Evolutionary conservation across 129 eudicot species (phyloP).

Genomic region (Smallanthus sonchifolius): DNA sequence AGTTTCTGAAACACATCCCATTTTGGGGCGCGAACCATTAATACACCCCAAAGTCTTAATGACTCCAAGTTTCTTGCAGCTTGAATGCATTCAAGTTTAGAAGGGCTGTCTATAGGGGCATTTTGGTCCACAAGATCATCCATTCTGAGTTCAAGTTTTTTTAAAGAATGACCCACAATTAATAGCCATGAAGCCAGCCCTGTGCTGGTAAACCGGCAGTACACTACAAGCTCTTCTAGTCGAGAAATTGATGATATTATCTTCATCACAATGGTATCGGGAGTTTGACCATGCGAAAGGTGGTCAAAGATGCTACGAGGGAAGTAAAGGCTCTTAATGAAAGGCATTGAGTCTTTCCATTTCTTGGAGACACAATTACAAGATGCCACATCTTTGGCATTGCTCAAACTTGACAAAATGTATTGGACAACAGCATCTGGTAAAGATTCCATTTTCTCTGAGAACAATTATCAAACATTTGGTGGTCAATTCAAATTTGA

Average conservation of each 20-base stretch:
- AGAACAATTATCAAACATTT: conserved; percentile 31
- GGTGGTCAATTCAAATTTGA: not conserved
- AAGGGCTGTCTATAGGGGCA: conserved; percentile 16
- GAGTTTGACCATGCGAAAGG: conserved; percentile 38
- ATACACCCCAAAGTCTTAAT: conserved; percentile 73
- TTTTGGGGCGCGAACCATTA: conserved; percentile 56
- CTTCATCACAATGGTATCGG: conserved; percentile 45
- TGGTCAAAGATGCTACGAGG: conserved; percentile 72
- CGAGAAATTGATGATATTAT: conserved; percentile 45
- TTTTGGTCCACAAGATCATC: conserved; percentile 52
- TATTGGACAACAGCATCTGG: conserved; percentile 77
- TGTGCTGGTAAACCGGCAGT: conserved; percentile 58
- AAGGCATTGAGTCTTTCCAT: conserved; percentile 74
- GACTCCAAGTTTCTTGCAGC: conserved; percentile 66
- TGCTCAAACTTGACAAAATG: conserved; percentile 53
- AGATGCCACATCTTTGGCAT: conserved; percentile 77
- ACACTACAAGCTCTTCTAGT: conserved; percentile 73
- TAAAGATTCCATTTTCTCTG: conserved; percentile 63
- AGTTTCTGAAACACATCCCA: conserved; percentile 67
- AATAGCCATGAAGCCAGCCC: conserved; percentile 69
- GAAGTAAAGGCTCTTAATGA: conserved; percentile 61
- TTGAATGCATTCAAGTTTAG: conserved; percentile 69
- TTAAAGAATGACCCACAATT: conserved; percentile 40
- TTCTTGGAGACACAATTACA: conserved; percentile 67
- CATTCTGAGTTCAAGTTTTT: conserved; percentile 67